Evolutionary conservation across 1,139 yeast species (phyloP).

Genomic region (Suhomyces yuchorum): DNA sequence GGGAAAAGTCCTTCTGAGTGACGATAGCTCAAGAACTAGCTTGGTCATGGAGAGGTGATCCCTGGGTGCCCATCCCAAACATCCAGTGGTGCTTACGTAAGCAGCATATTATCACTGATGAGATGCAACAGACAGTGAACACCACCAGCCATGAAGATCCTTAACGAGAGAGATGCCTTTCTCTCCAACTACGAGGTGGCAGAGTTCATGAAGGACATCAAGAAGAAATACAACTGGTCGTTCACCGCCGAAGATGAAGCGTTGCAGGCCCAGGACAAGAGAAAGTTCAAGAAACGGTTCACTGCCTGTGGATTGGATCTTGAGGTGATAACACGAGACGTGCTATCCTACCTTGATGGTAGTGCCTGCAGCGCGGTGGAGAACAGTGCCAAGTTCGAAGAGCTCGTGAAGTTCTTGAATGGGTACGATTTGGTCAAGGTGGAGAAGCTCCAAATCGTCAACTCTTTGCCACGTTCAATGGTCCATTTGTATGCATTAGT

Average conservation of each 20-base stretch:
- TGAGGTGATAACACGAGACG: slow-evolving; percentile 71
- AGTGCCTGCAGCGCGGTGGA: slow-evolving; percentile 47
- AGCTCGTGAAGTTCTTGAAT: slow-evolving; percentile 55
- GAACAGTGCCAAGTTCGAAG: slow-evolving; percentile 49
- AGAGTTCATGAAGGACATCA: slow-evolving; percentile 57
- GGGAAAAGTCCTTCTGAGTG: slow-evolving; percentile 21
- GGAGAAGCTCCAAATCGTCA: slow-evolving; percentile 82
- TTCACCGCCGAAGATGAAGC: slow-evolving; percentile 42
- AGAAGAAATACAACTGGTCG: slow-evolving; percentile 49
- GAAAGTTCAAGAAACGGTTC: slow-evolving; percentile 44
- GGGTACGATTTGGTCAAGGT: slow-evolving; percentile 69
- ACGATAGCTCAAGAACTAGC: slow-evolving; percentile 31
- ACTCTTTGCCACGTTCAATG: slow-evolving; percentile 75
- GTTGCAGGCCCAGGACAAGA: slow-evolving; percentile 20
- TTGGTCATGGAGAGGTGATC: slow-evolving; percentile 3
- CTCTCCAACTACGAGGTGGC: slow-evolving; percentile 74
- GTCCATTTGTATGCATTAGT: slow-evolving; percentile 78
- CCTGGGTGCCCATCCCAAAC: background rate
- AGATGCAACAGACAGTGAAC: background rate
- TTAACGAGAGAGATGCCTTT: slow-evolving; percentile 58
- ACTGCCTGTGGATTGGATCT: slow-evolving; percentile 50
- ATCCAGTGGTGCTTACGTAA: background rate
- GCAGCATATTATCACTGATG: background rate
- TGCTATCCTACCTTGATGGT: slow-evolving; percentile 50
- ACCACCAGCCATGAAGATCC: slow-evolving; percentile 36